phyloP scores from a whole-genome alignment of 257 asterid genomes.

The Solanum gandarillasii region DNA sequence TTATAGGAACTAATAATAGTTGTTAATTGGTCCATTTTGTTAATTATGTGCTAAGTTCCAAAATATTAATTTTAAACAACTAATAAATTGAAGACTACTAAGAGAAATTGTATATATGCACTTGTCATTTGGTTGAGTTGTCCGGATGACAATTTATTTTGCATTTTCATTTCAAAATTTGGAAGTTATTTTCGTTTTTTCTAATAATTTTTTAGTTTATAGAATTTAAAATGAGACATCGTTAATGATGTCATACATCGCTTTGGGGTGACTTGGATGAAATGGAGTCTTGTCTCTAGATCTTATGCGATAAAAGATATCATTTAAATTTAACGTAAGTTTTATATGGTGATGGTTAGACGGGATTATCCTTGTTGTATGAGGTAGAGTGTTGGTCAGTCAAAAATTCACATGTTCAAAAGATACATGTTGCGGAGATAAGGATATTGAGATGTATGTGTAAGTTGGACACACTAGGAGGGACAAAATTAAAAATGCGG shows the following conservation, averaged over 20 bases:
- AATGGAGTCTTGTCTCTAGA: background rate
- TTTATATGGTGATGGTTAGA: background rate
- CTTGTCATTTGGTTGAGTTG: background rate
- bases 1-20: background rate
- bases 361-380: too few relatives aligned
- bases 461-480: background rate
- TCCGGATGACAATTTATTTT: background rate
- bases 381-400: background rate
- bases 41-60: background rate
- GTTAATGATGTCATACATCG: background rate
- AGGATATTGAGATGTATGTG: too few relatives aligned
- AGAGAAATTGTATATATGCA: background rate
- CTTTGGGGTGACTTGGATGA: fast-evolving
- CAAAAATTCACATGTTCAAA: background rate
- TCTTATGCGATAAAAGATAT: background rate
- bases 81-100: background rate
- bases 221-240: background rate
- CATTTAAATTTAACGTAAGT: too few relatives aligned
- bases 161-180: background rate
- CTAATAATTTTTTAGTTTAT: background rate
- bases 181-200: background rate
- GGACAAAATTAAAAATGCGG: background rate
- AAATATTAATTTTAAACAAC: background rate
- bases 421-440: background rate
- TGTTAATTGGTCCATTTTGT: background rate